Evolutionary conservation across 768 basidiomycete genomes (phyloP), one percentile per base, ranked within the genome.

Genomic region (Collybia sordida): DNA sequence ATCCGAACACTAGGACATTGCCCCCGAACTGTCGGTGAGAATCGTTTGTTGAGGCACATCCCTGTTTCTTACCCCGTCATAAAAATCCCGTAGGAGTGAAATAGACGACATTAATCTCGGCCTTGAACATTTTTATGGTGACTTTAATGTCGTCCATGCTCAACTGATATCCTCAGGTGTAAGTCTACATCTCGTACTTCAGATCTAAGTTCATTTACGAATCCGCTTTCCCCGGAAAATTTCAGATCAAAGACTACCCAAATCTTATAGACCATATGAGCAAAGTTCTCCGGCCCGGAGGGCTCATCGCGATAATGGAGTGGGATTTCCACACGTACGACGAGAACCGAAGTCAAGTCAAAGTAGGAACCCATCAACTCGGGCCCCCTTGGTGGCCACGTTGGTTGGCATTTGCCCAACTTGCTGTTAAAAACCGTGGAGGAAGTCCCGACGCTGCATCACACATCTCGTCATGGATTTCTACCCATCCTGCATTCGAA

Each of bases 101-200:
- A 79, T 90, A 6, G 90, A 91, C 62, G 90, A 92, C 62, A 83
- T 91, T 62, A 92, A 92, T 67, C 79, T 90, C 15, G 89, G 90
- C 2, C 70, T 92, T 19, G 87, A 90, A 57, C 90, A 92, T 67
- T 90, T 83, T 63, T 88, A 86, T 59, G 83, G 83, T 8, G 78
- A 84, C 51, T 91, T 90, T 68, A 78, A 91, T 58, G 84, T 86
- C 14, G 86, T 86, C 0, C 88, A 90, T 59, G 79, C 80, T 25
- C 82, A 85, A 19, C 77, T 90, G 34, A 78, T 91, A 50, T 77
- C 83, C 3, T 81, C 86, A 19, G 90, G 90, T 31, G 89, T 90
- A 59, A 62, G 86, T 71, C 31, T 36, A n/a, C 15, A 54, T 50
- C 37, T 31, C 42, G 35, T 45, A 49, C 4, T 40, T 45, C 21